A percentile compares a stretch with the other conserved stretches of the same genome.
phyloP scores from a whole-genome alignment of 2,329 filamentous ascomycete species.

The Niveomyces coronatus region DNA sequence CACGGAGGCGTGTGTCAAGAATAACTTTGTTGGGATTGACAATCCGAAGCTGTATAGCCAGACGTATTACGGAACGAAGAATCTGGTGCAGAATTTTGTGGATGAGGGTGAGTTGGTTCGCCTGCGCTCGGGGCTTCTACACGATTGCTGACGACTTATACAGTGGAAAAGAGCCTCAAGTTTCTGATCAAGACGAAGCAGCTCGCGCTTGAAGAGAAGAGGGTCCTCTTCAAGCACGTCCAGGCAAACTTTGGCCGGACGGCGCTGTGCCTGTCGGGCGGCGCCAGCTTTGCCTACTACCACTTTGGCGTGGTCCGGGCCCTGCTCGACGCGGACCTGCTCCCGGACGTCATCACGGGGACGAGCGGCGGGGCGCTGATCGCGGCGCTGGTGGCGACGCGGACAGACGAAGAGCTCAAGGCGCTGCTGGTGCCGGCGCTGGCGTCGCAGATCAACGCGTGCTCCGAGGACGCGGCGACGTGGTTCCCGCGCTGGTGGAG shows the following conservation, averaged over 20 bases:
- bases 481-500: conserved; percentile 84
- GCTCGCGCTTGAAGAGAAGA: conserved; percentile 63
- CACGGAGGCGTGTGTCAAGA: conserved; percentile 88
- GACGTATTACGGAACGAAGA: conserved; percentile 96
- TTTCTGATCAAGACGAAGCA: conserved; percentile 60
- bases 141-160: conserved; percentile 4
- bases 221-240: conserved; percentile 74
- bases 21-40: conserved; percentile 92
- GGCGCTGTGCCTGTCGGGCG: conserved; percentile 84
- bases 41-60: conserved; percentile 93
- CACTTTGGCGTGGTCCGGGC: conserved; percentile 91
- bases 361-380: conserved; percentile 91
- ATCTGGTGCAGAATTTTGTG: conserved; percentile 79
- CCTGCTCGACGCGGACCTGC: conserved; percentile 70
- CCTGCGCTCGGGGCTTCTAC: no score
- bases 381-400: conserved; percentile 75
- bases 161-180: conserved; percentile 55
- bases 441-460: conserved; percentile 76
- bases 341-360: conserved; percentile 92
- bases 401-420: conserved; percentile 86
- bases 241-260: conserved; percentile 88
- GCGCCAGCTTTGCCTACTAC: conserved; percentile 92
- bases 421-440: conserved; percentile 76
- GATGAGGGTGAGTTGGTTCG: conserved; percentile 66
- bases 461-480: conserved; percentile 62